Conservation (phyloP, 345 rosid genomes). For the Hibiscus tridactylites region DNA sequence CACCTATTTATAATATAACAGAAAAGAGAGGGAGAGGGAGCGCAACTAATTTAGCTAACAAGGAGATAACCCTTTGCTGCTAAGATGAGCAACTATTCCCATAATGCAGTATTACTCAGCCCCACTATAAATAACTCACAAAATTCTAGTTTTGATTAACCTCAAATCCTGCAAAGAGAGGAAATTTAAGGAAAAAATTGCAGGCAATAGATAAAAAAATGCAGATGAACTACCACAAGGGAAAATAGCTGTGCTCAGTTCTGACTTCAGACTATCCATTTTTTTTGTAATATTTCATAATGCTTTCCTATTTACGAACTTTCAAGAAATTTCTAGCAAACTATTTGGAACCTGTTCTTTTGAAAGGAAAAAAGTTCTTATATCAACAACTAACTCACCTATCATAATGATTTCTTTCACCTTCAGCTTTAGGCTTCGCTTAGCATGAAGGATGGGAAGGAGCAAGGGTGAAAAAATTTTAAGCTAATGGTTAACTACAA, state of each 20-base stretch:
- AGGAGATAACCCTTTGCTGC: no score
- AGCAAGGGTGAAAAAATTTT: neutral
- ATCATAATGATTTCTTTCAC: neutral
- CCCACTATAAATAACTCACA: neutral
- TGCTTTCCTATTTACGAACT: neutral
- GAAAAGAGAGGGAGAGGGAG: neutral
- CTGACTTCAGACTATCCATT: neutral
- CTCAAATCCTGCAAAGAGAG: neutral
- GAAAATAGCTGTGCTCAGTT: neutral
- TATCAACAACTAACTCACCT: neutral
- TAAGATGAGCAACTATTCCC: no score
- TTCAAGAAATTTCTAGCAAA: neutral
- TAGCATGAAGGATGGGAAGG: neutral
- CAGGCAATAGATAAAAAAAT: neutral
- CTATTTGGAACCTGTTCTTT: neutral
- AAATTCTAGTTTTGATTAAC: neutral
- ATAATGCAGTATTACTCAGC: no score
- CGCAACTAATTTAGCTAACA: neutral
- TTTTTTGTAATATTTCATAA: neutral
- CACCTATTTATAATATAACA: neutral
- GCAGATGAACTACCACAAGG: neutral
- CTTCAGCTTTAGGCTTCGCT: neutral
- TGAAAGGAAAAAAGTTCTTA: neutral
- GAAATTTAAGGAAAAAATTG: neutral
- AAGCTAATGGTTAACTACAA: neutral